phyloP scores from a whole-genome alignment of 1,284 basidiomycete species.

The Tilletia caries region DNA sequence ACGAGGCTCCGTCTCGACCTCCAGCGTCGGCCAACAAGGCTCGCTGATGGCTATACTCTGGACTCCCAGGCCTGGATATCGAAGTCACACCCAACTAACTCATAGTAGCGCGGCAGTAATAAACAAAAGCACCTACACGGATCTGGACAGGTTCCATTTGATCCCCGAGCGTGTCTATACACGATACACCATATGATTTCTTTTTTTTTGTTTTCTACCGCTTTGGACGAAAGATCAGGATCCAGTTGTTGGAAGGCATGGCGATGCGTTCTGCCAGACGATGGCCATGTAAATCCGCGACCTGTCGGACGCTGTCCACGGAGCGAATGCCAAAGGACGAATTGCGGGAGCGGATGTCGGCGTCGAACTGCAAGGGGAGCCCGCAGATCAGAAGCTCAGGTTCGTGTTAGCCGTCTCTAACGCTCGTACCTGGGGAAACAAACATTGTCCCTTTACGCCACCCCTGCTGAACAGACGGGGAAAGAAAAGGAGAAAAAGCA shows the following conservation, averaged over 20 bases:
- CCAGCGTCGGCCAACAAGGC: constrained; percentile 45
- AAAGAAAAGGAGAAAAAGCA: neutral
- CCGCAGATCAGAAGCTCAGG: neutral
- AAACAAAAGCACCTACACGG: no score
- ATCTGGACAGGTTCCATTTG: no score
- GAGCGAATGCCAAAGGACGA: constrained; percentile 32
- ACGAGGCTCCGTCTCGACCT: constrained; percentile 15
- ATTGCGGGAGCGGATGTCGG: constrained; percentile 26
- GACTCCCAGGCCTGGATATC: no score
- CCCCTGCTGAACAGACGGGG: no score
- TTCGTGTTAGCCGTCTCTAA: neutral
- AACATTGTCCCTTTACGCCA: no score
- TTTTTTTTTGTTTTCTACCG: constrained; percentile 53
- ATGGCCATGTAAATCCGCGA: constrained; percentile 30
- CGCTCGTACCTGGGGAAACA: no score
- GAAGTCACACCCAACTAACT: no score
- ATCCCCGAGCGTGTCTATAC: no score
- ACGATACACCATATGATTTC: no score
- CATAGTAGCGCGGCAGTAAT: no score
- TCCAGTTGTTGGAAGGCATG: constrained; percentile 32
- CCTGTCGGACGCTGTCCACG: constrained; percentile 25
- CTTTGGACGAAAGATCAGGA: constrained; percentile 54
- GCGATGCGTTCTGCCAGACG: constrained; percentile 22
- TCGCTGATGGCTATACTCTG: no score
- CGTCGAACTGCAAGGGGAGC: constrained; percentile 24